Evolutionary conservation across 2,329 filamentous ascomycete species (phyloP).

Genomic region (Drechslerella stenobrocha): DNA sequence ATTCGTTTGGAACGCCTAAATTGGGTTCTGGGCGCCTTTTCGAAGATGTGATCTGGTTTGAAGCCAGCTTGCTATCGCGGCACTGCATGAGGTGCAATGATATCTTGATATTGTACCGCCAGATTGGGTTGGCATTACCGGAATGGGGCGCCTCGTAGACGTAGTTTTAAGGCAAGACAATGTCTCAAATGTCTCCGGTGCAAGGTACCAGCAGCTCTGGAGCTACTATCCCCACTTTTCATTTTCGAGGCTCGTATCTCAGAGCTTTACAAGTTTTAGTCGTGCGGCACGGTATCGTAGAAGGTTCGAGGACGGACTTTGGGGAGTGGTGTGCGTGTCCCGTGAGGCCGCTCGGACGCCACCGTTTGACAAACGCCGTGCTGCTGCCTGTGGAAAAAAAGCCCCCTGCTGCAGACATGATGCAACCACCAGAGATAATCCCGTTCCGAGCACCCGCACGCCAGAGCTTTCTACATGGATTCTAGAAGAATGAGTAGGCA

Average conservation of each 20-base stretch:
- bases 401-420: neutral
- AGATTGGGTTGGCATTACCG: neutral
- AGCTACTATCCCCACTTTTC: neutral
- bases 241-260: no score
- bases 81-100: no score
- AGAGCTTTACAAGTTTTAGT: no score
- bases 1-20: neutral
- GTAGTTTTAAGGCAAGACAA: neutral
- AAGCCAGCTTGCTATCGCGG: neutral
- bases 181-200: neutral
- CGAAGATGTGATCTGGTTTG: neutral
- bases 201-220: neutral
- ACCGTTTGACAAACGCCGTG: neutral
- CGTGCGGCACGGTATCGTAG: no score
- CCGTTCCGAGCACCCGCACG: neutral
- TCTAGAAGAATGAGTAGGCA: no score
- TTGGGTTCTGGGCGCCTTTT: neutral
- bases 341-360: neutral
- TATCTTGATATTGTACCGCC: no score
- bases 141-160: neutral
- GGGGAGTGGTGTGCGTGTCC: neutral
- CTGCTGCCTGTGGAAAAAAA: conserved; percentile 4
- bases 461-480: neutral
- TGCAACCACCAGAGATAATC: neutral
- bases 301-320: no score